Evolutionary conservation across 371 early-diverging fungal species (phyloP).

Genomic region (Blastocladiella emersonii): DNA sequence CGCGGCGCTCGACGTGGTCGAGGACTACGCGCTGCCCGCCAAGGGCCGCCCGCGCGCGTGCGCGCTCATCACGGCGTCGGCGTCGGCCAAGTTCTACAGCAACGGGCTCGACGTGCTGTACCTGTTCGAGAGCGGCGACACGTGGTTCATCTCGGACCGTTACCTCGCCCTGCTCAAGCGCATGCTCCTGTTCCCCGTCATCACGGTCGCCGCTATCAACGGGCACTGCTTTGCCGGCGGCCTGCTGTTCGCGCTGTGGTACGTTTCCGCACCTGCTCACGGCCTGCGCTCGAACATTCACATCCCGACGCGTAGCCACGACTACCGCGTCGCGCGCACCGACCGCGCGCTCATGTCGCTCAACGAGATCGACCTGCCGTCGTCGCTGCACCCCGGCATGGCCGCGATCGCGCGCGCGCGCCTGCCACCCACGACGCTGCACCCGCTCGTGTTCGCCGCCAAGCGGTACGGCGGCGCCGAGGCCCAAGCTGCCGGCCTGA

Average conservation of each 20-base stretch:
- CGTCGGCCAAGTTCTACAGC: constrained; percentile 7
- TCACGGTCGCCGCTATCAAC: constrained; percentile 13
- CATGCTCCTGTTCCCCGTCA: constrained; percentile 9
- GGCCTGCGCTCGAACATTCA: background rate
- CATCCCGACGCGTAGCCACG: constrained; percentile 8
- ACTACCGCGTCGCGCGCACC: constrained; percentile 14
- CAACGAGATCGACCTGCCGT: constrained; percentile 16
- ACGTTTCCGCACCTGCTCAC: background rate
- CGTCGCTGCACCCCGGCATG: constrained; percentile 12
- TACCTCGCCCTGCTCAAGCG: constrained; percentile 5
- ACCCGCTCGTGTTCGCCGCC: background rate
- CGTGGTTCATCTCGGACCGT: constrained; percentile 8
- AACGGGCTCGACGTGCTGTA: constrained; percentile 12
- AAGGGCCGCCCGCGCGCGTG: background rate
- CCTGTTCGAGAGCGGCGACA: background rate
- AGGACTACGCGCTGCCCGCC: background rate
- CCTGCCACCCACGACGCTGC: background rate
- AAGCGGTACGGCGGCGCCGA: background rate
- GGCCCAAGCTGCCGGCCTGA: background rate
- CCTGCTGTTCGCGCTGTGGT: constrained; percentile 12
- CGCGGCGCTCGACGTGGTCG: constrained; percentile 1
- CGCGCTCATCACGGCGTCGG: background rate
- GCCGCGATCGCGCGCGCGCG: constrained; percentile 8
- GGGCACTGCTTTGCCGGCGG: constrained; percentile 14
- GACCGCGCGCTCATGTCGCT: constrained; percentile 15